Percentiles rank a stretch among this genome's conserved stretches.
Evolutionary conservation across 2,329 filamentous ascomycete species (phyloP).

Genomic region (Chrysosporium queenslandicum): DNA sequence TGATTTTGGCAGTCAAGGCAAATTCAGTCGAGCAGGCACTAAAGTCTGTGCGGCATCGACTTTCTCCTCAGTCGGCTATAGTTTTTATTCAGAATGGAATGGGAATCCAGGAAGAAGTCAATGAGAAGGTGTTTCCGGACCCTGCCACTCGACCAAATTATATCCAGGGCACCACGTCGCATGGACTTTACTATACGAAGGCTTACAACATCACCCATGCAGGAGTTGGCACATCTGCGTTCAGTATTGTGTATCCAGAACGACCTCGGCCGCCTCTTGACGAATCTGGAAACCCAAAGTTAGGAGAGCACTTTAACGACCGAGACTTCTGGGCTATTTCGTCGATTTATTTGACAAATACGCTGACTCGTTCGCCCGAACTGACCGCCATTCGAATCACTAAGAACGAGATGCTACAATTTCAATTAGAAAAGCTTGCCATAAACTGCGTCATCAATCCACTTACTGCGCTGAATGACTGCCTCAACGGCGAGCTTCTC

Average conservation of each 20-base stretch:
- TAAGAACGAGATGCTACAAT: slow-evolving; percentile 53
- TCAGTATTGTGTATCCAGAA: slow-evolving; percentile 39
- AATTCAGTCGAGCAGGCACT: slow-evolving; percentile 57
- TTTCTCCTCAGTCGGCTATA: slow-evolving; percentile 60
- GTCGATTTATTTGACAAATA: slow-evolving; percentile 53
- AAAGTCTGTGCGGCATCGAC: slow-evolving; percentile 53
- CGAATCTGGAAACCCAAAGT: neutral
- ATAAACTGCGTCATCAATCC: slow-evolving; percentile 70
- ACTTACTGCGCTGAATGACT: slow-evolving; percentile 67
- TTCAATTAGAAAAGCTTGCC: slow-evolving; percentile 70
- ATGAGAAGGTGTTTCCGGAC: slow-evolving; percentile 59
- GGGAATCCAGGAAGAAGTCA: slow-evolving; percentile 71
- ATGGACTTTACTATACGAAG: slow-evolving; percentile 43
- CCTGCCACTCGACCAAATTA: slow-evolving; percentile 59
- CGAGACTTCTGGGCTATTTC: slow-evolving; percentile 26
- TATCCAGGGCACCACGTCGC: slow-evolving; percentile 57
- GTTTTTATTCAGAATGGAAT: slow-evolving; percentile 73
- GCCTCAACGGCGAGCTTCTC: slow-evolving; percentile 60
- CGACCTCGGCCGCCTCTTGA: slow-evolving; percentile 17
- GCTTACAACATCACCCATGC: slow-evolving; percentile 48
- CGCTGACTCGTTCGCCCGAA: slow-evolving; percentile 52
- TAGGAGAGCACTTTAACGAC: slow-evolving; percentile 2
- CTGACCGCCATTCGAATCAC: slow-evolving; percentile 52
- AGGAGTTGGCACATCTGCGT: slow-evolving; percentile 49
- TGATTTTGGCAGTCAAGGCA: slow-evolving; percentile 72